Evolutionary conservation across 2,329 filamentous ascomycete species (phyloP).

Genomic region (Thielaviopsis ethacetica): DNA sequence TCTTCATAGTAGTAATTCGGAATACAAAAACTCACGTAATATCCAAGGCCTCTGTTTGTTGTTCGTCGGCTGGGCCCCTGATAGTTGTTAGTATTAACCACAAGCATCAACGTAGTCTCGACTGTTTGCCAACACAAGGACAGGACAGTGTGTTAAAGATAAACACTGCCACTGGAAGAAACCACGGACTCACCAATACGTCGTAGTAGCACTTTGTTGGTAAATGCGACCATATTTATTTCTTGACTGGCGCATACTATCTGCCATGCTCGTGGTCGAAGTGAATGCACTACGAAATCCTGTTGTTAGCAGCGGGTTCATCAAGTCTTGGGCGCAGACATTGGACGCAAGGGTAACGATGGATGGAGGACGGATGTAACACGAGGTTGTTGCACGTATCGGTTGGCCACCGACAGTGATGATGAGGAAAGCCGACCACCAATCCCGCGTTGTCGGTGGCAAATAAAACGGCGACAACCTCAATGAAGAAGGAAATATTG

Average conservation of each 20-base stretch:
- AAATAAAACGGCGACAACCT: no score
- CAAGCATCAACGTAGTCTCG: no score
- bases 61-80: constrained; percentile 12
- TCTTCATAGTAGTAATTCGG: neutral
- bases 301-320: no score
- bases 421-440: no score
- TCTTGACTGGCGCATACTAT: constrained; percentile 19
- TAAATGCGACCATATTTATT: constrained; percentile 17
- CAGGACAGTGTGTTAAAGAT: neutral
- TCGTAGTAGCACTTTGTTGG: constrained; percentile 15
- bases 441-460: no score
- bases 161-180: neutral
- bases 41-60: constrained; percentile 13
- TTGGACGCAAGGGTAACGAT: no score
- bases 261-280: constrained; percentile 19
- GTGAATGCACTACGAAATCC: constrained; percentile 1
- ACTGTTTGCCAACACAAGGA: neutral
- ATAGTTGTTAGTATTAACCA: neutral
- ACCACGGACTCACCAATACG: constrained; percentile 14
- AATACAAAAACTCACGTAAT: constrained; percentile 12
- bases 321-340: no score
- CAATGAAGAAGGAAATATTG: no score
- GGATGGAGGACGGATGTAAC: no score
- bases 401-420: no score
- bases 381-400: no score